Evolutionary conservation across 2,329 filamentous ascomycete genomes (phyloP), one percentile per base, ranked within the genome.

Genomic region (Aspergillus phoenicis): DNA sequence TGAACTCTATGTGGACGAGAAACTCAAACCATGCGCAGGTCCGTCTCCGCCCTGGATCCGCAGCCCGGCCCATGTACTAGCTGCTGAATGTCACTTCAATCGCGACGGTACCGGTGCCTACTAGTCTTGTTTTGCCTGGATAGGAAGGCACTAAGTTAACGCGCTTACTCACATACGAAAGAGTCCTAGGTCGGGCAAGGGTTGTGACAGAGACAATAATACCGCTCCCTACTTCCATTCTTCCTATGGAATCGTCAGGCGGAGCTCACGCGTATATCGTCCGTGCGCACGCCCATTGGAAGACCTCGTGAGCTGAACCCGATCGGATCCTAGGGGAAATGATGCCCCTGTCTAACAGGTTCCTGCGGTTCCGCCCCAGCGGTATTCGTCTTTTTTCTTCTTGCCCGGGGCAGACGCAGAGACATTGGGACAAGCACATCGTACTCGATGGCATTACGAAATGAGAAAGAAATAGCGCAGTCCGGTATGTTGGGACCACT

Each of bases 321-420:
- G 59, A 58, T 54, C 63, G 49, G 58, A 61, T 52, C 43, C 57
- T 49, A 60, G 57, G 51, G 52, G 56, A 36, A 52, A 60, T 55
- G 52, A 58, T 17, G 61, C 59, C 56, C 52, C 61, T 63, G 62
- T 64, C 64, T 60, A 62, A 61, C 62, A 68, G 59, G 64, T 68
- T 68, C 66, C 66, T 69, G 66, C 59, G 62, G 64, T 68, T 68
- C 66, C 64, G 64, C 58, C 59, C 60, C 66, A 64, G 62, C 63
- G 62, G 64, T 63, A 65, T 63, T 65, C 51, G 56, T 62, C 58
- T 64, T 52, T 62, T 61, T 62, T 61, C 51, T 61, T 61, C 61
- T 61, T 62, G 48, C 59, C 62, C 60, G 57, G 58, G 26, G 55
- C 48, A 48, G 51, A 66, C 52, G 60, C 64, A 61, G 58, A 49